Percentiles rank a stretch among this genome's conserved stretches.
These are phyloP conservation scores for Pythium brachiatum DNA, from an alignment of 352 stramenopile genomes.

Conservation along the genomic window DNA sequence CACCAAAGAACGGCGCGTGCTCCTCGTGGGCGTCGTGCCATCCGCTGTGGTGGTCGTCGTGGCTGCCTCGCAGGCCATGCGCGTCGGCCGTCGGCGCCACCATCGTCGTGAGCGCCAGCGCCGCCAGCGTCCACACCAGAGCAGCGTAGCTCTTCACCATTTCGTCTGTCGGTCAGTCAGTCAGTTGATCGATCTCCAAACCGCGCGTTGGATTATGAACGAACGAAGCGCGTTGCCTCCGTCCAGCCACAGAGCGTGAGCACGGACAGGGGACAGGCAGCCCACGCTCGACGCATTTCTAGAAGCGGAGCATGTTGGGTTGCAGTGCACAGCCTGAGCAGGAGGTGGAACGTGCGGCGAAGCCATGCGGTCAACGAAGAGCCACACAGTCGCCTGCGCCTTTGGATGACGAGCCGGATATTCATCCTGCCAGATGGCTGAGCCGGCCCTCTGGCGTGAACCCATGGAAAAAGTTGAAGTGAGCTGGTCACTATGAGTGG, in stretches of 20 bases:
- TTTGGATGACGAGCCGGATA: background rate
- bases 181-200: background rate
- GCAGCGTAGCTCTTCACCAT: slow-evolving; percentile 1
- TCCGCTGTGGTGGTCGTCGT: no score
- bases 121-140: background rate
- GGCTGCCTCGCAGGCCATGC: background rate
- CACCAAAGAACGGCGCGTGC: background rate
- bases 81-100: background rate
- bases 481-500: background rate
- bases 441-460: background rate
- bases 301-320: background rate
- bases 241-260: background rate
- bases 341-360: background rate
- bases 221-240: background rate
- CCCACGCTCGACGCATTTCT: background rate
- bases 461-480: background rate
- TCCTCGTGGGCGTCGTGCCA: background rate
- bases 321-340: background rate
- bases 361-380: background rate
- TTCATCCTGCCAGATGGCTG: background rate
- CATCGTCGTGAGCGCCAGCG: slow-evolving; percentile 3
- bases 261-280: background rate
- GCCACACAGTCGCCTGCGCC: background rate
- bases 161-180: background rate
- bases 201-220: background rate